Conservation (phyloP, 2,329 filamentous ascomycete species). For the Neonectria magnoliae region DNA sequence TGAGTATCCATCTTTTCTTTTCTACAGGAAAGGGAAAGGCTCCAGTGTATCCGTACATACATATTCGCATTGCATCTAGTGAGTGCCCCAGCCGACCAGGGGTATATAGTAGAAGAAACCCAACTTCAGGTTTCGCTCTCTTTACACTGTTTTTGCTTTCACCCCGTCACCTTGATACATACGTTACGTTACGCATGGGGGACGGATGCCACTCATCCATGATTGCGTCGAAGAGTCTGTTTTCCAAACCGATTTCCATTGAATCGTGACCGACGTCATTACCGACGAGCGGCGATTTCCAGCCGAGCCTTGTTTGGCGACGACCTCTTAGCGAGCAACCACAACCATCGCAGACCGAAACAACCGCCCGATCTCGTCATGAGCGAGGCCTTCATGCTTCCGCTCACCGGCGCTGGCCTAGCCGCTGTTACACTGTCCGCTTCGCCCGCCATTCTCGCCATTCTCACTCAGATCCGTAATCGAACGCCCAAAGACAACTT, state of each 20-base stretch:
- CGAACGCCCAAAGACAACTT: slow-evolving; percentile 54
- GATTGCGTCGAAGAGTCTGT: neutral
- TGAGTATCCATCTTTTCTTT: slow-evolving; percentile 9
- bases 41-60: neutral
- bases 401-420: slow-evolving; percentile 47
- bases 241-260: neutral
- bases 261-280: neutral
- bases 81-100: neutral
- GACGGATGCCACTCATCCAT: neutral
- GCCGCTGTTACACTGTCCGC: slow-evolving; percentile 49
- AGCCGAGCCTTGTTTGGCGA: neutral
- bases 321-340: neutral
- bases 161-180: neutral
- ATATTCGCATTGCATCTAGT: neutral
- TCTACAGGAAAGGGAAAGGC: neutral
- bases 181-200: neutral
- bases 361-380: slow-evolving; percentile 23
- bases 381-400: slow-evolving; percentile 34
- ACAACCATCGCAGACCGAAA: neutral
- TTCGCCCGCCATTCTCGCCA: slow-evolving; percentile 49
- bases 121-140: neutral
- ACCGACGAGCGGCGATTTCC: neutral
- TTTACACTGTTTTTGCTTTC: neutral
- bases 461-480: slow-evolving; percentile 48
- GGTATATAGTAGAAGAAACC: slow-evolving; percentile 2